Evolutionary conservation across 2,329 filamentous ascomycete genomes (phyloP), one percentile per base, ranked within the genome.

Genomic region (Fusarium burgessii): DNA sequence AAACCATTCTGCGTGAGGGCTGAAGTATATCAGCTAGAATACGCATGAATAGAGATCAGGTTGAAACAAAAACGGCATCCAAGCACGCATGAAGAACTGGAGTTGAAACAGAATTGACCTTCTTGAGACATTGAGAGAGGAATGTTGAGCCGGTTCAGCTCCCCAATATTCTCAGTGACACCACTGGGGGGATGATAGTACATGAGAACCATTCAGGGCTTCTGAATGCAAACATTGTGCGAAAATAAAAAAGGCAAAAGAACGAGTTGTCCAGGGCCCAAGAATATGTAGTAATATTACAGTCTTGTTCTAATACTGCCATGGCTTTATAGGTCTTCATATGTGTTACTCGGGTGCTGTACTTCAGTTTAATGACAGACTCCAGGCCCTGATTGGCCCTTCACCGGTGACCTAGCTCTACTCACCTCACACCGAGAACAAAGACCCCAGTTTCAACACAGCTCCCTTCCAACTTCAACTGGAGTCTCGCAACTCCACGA

Each of bases 381-480:
- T 36, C 17, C n/a, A 32, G n/a, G 11, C n/a, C 25, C 50, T 58
- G 56, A 72, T 71, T 71, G 69, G 69, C 10, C 17, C 43, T 25
- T 58, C 49, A 72, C 69, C 69, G 43, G 6, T 17, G 18, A 50
- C 33, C 57, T 62, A 32, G 32, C 62, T 42, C 35, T 46, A 11
- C 62, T 75, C 73, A 75, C 73, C 66, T 54, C 41, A 38, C 45
- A 60, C 58, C 62, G 47, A 56, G 45, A 64, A 66, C 71, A 59
- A 46, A 36, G 62, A 41, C 46, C 62, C 58, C 36, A 74, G 51
- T 68, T 58, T 65, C 66, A 42, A 72, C 45, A 66, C 56, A 74
- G 74, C 74, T 76, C 58, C 33, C 58, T 57, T 32, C 46, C 52
- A 52, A 54, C 50, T 49, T 65, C 49, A 55, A 42, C 23, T 52